Evolutionary conservation across 345 rosid genomes (phyloP).

Genomic region (Dipteronia dyeriana): DNA sequence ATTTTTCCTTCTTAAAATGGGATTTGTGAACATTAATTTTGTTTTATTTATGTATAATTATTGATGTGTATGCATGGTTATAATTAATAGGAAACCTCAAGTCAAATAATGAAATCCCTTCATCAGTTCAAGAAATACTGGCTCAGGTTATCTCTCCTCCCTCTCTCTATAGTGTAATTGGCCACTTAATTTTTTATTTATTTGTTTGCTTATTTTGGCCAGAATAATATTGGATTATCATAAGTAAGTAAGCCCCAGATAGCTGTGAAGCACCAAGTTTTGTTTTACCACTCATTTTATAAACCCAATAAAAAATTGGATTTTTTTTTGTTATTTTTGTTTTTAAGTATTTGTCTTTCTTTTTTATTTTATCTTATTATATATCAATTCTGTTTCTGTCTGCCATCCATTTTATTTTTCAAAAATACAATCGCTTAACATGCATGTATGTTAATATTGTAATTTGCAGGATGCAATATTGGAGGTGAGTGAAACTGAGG

Average conservation of each 20-base stretch:
- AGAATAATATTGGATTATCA: background rate
- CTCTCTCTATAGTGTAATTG: background rate
- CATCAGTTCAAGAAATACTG: constrained; percentile 27
- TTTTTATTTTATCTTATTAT: background rate
- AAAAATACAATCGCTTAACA: background rate
- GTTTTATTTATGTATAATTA: background rate
- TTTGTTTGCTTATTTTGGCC: background rate
- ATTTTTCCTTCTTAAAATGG: background rate
- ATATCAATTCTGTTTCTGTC: background rate
- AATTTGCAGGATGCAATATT: constrained; percentile 27
- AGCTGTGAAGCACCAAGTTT: constrained; percentile 4
- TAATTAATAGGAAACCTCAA: constrained; percentile 41
- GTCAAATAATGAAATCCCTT: constrained; percentile 29
- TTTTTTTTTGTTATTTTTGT: background rate
- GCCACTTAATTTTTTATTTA: background rate
- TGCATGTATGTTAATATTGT: background rate
- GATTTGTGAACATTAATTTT: too few species aligned
- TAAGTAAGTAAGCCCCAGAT: background rate
- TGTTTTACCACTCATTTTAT: background rate
- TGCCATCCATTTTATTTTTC: background rate
- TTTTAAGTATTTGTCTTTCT: background rate
- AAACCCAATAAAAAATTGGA: too few species aligned
- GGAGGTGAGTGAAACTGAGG: constrained; percentile 26
- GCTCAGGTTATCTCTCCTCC: constrained; percentile 34
- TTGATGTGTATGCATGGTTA: background rate